Conservation (phyloP, 2,329 filamentous ascomycete genomes). For the Colletotrichum sp. region DNA sequence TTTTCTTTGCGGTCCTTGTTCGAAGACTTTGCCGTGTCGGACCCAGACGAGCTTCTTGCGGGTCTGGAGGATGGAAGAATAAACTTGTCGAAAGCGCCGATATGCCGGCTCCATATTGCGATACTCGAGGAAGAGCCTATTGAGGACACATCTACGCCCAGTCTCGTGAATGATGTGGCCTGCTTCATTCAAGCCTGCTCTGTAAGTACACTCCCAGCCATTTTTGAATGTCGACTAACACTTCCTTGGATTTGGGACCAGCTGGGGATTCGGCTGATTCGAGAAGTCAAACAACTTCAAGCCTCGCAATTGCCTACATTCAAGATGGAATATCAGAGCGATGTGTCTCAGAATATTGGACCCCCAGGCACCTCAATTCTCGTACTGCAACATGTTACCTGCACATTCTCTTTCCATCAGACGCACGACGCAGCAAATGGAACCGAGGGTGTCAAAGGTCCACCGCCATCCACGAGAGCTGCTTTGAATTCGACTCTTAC, state of each 20-base stretch:
- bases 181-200: background rate
- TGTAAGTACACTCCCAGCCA: background rate
- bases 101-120: background rate
- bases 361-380: constrained; percentile 29
- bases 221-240: background rate
- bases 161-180: background rate
- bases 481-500: background rate
- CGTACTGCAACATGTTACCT: constrained; percentile 25
- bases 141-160: background rate
- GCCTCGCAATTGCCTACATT: constrained; percentile 26
- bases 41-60: background rate
- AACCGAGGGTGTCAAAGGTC: background rate
- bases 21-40: background rate
- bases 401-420: constrained; percentile 7
- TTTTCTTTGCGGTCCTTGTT: background rate
- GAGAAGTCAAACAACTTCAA: background rate
- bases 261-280: background rate
- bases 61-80: background rate
- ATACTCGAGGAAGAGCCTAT: background rate
- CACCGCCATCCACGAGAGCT: background rate
- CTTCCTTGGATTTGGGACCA: constrained; percentile 4
- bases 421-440: background rate
- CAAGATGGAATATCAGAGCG: constrained; percentile 39
- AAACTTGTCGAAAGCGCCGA: background rate
- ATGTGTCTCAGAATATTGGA: constrained; percentile 33